Percentiles rank a stretch among this genome's conserved stretches.
These are phyloP conservation scores for Beta lomatogona DNA, from an alignment of 179 eudicot genomes.

Conservation along the genomic window DNA sequence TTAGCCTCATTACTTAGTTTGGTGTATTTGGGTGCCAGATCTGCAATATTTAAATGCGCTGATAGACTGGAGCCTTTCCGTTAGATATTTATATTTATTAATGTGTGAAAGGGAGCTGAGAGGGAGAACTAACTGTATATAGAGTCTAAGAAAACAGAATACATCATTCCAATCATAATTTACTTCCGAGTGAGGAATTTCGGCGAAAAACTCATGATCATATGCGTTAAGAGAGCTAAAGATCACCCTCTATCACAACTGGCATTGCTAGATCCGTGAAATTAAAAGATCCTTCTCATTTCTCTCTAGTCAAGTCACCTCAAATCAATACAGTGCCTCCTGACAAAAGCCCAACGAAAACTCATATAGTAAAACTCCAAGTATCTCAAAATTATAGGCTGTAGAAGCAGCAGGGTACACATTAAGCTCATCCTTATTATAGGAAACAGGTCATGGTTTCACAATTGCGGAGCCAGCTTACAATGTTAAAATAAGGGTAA, in stretches of 20 bases:
- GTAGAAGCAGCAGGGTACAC: neutral
- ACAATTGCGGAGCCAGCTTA: too few species aligned
- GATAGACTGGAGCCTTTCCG: neutral
- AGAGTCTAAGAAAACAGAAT: neutral
- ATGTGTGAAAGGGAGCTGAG: neutral
- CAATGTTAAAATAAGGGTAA: too few species aligned
- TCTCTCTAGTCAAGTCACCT: neutral
- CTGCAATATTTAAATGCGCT: neutral
- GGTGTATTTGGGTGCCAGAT: neutral
- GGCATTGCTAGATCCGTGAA: neutral
- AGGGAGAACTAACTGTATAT: neutral
- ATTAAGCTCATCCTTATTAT: too few species aligned
- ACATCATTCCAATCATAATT: neutral
- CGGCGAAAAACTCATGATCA: neutral
- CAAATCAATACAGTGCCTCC: neutral
- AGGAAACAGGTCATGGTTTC: too few species aligned
- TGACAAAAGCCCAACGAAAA: neutral
- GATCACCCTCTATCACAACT: neutral
- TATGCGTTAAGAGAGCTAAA: neutral
- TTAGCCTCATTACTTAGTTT: neutral
- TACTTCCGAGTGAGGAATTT: neutral
- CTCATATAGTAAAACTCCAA: neutral
- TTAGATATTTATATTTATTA: neutral
- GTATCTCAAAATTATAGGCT: neutral
- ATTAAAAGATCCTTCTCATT: neutral